Evolutionary conservation across 2,329 filamentous ascomycete species (phyloP).

Genomic region (Trichoderma harzianum): DNA sequence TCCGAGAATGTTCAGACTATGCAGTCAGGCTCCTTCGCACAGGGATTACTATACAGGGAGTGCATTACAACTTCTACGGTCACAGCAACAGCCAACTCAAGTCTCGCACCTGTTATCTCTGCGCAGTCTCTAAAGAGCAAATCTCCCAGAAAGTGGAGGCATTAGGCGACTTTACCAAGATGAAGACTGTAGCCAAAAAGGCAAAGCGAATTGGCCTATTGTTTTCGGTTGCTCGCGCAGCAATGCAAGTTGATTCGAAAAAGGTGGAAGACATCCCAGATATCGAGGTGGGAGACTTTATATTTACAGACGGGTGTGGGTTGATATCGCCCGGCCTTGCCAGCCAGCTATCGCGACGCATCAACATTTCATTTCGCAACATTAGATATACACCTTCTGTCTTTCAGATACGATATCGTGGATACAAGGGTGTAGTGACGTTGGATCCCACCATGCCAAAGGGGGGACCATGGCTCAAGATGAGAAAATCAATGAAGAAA

Average conservation of each 20-base stretch:
- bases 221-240: constrained; percentile 36
- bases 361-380: constrained; percentile 35
- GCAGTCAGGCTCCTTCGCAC: constrained; percentile 32
- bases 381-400: constrained; percentile 38
- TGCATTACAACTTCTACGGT: constrained; percentile 40
- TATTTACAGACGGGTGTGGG: constrained; percentile 43
- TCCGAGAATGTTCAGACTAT: constrained; percentile 36
- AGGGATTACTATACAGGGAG: constrained; percentile 35
- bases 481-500: constrained; percentile 41
- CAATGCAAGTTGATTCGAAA: constrained; percentile 30
- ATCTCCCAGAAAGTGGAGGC: constrained; percentile 34
- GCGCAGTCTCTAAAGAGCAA: constrained; percentile 32
- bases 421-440: constrained; percentile 42
- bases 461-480: constrained; percentile 21
- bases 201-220: constrained; percentile 41
- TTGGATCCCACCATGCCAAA: constrained; percentile 31
- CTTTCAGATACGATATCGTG: constrained; percentile 41
- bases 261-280: constrained; percentile 39
- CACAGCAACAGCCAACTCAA: constrained; percentile 45
- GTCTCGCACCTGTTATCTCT: constrained; percentile 39
- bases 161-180: constrained; percentile 39
- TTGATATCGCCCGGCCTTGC: constrained; percentile 34
- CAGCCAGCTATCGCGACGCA: constrained; percentile 30
- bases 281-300: constrained; percentile 35
- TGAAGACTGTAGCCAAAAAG: constrained; percentile 42